Evolutionary conservation across 805 yeast species (phyloP).

Genomic region (Schwanniomyces pseudopolymorphus): DNA sequence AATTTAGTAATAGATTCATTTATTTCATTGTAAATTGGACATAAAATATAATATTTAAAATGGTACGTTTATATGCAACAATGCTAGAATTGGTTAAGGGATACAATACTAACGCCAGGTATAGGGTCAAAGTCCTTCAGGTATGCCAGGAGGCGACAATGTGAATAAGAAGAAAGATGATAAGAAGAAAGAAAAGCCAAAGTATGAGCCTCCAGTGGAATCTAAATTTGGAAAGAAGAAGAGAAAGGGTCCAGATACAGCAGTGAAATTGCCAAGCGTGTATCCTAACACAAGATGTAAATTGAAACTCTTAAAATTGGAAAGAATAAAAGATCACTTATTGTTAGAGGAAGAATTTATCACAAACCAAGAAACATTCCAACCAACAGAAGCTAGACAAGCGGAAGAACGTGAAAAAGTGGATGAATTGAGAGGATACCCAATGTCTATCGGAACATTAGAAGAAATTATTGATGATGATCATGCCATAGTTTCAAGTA

Average conservation of each 20-base stretch:
- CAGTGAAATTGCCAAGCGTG: slow-evolving; percentile 79
- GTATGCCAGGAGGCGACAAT: slow-evolving; percentile 52
- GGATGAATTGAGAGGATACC: slow-evolving; percentile 94
- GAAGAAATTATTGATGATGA: slow-evolving; percentile 98
- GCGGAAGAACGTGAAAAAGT: slow-evolving; percentile 94
- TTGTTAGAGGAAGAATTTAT: slow-evolving; percentile 95
- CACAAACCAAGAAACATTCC: slow-evolving; percentile 88
- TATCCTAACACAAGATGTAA: slow-evolving; percentile 93
- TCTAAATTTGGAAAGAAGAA: slow-evolving; percentile 90
- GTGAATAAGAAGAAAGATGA: slow-evolving; percentile 55
- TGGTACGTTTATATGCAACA: neutral
- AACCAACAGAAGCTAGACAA: slow-evolving; percentile 95
- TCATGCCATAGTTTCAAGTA: slow-evolving; percentile 95
- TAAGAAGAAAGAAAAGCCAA: slow-evolving; percentile 81
- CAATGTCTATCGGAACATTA: slow-evolving; percentile 93
- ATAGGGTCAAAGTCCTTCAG: slow-evolving; percentile 57
- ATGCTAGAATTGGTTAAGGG: neutral
- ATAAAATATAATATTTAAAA: neutral
- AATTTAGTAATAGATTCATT: slow-evolving; percentile 1
- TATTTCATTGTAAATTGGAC: slow-evolving; percentile 5
- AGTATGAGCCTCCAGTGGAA: slow-evolving; percentile 98
- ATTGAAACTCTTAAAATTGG: slow-evolving; percentile 85
- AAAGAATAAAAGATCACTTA: slow-evolving; percentile 94
- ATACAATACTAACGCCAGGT: slow-evolving; percentile 7
- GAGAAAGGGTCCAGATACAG: slow-evolving; percentile 89